A percentile compares a stretch with the other conserved stretches of the same genome.
Conservation (phyloP, 2,329 filamentous ascomycete genomes). For the Chaetomium strumarium region DNA sequence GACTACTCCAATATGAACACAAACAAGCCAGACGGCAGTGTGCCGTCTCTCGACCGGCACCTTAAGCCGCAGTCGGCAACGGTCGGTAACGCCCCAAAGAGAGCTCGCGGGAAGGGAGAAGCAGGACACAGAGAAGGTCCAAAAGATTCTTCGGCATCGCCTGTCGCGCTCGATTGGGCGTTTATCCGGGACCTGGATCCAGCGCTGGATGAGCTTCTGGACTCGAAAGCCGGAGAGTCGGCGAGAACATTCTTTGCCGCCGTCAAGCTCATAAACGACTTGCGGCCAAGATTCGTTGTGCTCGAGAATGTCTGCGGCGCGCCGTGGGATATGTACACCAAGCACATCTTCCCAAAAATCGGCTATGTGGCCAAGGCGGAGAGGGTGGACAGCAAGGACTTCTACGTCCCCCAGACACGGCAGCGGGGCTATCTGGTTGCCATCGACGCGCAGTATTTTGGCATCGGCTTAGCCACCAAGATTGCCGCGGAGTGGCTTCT, state of each 20-base stretch:
- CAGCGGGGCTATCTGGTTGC: constrained; percentile 54
- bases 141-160: neutral
- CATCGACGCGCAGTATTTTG: constrained; percentile 38
- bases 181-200: constrained; percentile 10
- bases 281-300: constrained; percentile 56
- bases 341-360: constrained; percentile 35
- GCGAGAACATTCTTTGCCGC: constrained; percentile 25
- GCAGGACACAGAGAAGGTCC: constrained; percentile 34
- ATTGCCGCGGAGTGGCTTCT: constrained; percentile 38
- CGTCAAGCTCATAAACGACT: constrained; percentile 31
- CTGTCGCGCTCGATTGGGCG: neutral
- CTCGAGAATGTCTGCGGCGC: constrained; percentile 64
- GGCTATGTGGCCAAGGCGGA: constrained; percentile 49
- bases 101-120: constrained; percentile 24
- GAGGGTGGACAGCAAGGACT: constrained; percentile 62
- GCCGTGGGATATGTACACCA: constrained; percentile 51
- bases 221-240: constrained; percentile 18
- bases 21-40: constrained; percentile 27
- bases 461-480: constrained; percentile 15
- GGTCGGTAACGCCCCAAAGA: constrained; percentile 34
- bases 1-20: constrained; percentile 64
- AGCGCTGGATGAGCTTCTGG: constrained; percentile 4
- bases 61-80: constrained; percentile 23
- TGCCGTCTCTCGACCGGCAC: constrained; percentile 10
- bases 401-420: constrained; percentile 67